A percentile compares a stretch with the other conserved stretches of the same genome.
These are phyloP conservation scores for Suillus americanus DNA, from an alignment of 768 basidiomycete genomes.

Conservation along the genomic window DNA sequence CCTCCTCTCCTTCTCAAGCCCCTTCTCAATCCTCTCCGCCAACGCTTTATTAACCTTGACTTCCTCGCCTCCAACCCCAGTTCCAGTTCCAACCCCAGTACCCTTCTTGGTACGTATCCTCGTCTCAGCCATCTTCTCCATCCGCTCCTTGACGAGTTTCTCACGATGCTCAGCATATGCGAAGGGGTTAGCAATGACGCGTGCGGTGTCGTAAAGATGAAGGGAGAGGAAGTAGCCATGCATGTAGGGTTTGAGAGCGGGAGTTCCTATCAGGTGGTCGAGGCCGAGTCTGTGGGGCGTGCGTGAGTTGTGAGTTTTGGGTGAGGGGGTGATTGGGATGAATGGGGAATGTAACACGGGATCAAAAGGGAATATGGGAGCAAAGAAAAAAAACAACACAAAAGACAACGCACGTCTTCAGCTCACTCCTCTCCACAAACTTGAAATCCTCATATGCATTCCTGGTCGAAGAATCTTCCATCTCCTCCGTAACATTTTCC, in stretches of 20 bases:
- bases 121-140: conserved; percentile 92
- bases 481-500: conserved; percentile 97
- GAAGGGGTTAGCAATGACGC: conserved; percentile 94
- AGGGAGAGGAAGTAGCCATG: conserved; percentile 98
- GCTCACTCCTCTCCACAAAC: conserved; percentile 86
- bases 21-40: conserved; percentile 78
- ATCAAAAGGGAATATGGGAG: not conserved
- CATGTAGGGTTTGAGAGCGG: conserved; percentile 98
- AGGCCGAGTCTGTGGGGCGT: conserved; percentile 70
- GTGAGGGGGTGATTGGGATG: not conserved
- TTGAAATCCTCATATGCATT: conserved; percentile 96
- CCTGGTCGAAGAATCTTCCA: conserved; percentile 84
- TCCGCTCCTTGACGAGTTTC: conserved; percentile 79
- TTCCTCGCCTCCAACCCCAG: conserved; percentile 51
- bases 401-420: conserved; percentile 64
- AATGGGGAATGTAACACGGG: not conserved
- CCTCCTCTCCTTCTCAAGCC: conserved; percentile 60
- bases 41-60: conserved; percentile 70
- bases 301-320: not conserved
- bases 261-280: conserved; percentile 92
- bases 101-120: conserved; percentile 84
- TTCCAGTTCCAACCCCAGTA: conserved; percentile 45
- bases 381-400: not conserved
- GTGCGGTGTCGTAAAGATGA: conserved; percentile 93
- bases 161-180: conserved; percentile 94